Evolutionary conservation across 768 basidiomycete species (phyloP), one percentile per base, ranked within the genome.

Genomic region (Tricholoma furcatifolium): DNA sequence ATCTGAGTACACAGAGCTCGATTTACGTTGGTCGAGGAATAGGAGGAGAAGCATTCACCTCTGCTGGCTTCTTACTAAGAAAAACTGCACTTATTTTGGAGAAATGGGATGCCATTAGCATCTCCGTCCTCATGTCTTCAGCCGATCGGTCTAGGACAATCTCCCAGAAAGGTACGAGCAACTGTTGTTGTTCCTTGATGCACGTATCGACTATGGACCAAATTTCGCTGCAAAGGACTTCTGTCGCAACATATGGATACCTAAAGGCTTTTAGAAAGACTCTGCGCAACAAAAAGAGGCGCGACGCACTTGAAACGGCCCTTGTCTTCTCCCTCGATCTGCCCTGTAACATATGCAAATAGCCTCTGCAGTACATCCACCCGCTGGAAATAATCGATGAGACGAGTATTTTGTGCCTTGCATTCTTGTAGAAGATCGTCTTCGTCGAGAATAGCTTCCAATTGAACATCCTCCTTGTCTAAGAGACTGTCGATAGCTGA

Each of bases 141-240:
- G 89, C 78, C 3, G 87, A 77, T 61, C 83, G 78, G 64, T 91
- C 88, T 24, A 93, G 74, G 15, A 93, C 85, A 15, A 83, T 84
- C 69, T 97, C 92, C 94, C 94, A 97, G 75, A 97, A 96, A 10
- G 92, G 89, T 35, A 78, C 74, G 47, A 98, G 78, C 48, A 97
- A 77, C 53, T 87, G 82, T 9, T 84, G 76, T 47, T 81, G 76
- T 61, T 87, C 76, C 61, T 78, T 79, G 62, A 96, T 75, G 61
- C 93, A 91, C 1, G 91, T 92, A 70, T 94, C 93, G 43, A 93
- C 85, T 63, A 98, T 91, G 18, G 88, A 90, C 88, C 93, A 97
- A 70, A 96, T 87, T 62, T 96, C 94, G 69, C 91, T 90, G 72
- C 93, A 95, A 31, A 98, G 81, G 20, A 98, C 93, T 68, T 98